Base-by-base conservation (phyloP, 2,329 filamentous ascomycete species). In the Fusarium cyanostomum region DNA sequence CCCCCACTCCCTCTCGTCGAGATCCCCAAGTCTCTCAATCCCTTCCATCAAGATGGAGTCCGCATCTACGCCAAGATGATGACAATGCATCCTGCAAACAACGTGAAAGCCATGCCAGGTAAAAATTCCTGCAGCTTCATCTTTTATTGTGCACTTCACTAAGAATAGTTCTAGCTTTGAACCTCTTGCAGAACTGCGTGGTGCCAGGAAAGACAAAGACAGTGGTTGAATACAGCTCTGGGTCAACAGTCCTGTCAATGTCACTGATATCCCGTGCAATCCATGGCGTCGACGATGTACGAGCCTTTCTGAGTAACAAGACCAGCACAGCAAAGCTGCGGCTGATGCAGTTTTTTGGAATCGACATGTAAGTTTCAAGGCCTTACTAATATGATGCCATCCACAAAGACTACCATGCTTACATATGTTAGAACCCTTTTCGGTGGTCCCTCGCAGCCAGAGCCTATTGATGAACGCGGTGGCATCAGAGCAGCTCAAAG, bases 31-130 rank as follows among this genome's bases (percentile, higher is more conserved):
- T 74, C 73, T 10, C 75, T 89, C 30, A 89, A 89, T 56, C 85
- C 86, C 3, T 85, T 82, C 60, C 77, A 81, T 16, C 62, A 79
- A 24, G 81, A 88, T 81, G 84, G 84, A 5, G 82, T 89, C 5
- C 81, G 84, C 10, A 86, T 89, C 49, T 88, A 87, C 62, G 86
- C 86, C 33, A 89, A 89, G 74, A 85, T 89, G 84, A 84, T 89
- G 81, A 86, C 84, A 3, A 84, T 84, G 78, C 84, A 86, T 66
- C 86, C 87, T 1, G 84, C 86, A 4, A 85, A 89, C 59, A 89
- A 89, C 43, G 86, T 89, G 64, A 89, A 89, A 69, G 81, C 83
- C 3, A 81, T 89, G 73, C 86, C 86, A 66, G 84, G 82, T 82
- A 54, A 2, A 7, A 8, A 10, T 3, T 11, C 9, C 2, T 11